These are phyloP conservation scores for Hepatocystis sp. DNA, from an alignment of 169 alveolate species.

Conservation along the genomic window DNA sequence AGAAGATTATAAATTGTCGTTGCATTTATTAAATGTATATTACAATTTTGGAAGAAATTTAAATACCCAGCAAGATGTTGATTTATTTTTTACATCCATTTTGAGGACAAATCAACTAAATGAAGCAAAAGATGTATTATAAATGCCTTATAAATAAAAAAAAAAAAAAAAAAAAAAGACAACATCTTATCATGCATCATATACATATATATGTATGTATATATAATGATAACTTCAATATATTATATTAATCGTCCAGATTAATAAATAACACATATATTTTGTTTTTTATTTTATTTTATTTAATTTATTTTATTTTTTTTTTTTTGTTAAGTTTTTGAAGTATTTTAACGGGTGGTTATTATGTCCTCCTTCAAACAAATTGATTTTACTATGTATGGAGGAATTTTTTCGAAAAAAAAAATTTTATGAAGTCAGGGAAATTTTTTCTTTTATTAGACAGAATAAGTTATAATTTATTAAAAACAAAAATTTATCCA, in stretches of 20 bases:
- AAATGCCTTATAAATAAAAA: neutral
- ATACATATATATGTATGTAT: neutral
- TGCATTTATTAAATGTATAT: conserved; percentile 65
- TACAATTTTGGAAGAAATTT: conserved; percentile 74
- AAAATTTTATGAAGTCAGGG: conserved; percentile 67
- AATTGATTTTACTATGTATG: conserved; percentile 68
- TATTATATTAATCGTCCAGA: no score
- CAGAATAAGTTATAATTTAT: conserved; percentile 36
- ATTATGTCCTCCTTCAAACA: conserved; percentile 74
- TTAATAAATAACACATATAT: no score
- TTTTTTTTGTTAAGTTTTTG: conserved; percentile 23
- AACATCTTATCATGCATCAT: neutral
- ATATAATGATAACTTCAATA: no score
- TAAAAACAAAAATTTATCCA: neutral
- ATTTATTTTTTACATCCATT: conserved; percentile 69
- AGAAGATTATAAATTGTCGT: conserved; percentile 67
- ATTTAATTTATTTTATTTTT: neutral
- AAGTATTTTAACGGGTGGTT: conserved; percentile 76
- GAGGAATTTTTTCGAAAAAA: conserved; percentile 52
- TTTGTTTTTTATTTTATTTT: neutral
- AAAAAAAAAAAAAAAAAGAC: neutral
- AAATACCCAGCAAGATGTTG: conserved; percentile 75
- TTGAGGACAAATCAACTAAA: conserved; percentile 58
- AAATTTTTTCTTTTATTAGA: conserved; percentile 67
- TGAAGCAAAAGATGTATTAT: conserved; percentile 72